Evolutionary conservation across 176 grass and related monocot genomes (phyloP).

Genomic region (Miscanthus lutarioriparius): DNA sequence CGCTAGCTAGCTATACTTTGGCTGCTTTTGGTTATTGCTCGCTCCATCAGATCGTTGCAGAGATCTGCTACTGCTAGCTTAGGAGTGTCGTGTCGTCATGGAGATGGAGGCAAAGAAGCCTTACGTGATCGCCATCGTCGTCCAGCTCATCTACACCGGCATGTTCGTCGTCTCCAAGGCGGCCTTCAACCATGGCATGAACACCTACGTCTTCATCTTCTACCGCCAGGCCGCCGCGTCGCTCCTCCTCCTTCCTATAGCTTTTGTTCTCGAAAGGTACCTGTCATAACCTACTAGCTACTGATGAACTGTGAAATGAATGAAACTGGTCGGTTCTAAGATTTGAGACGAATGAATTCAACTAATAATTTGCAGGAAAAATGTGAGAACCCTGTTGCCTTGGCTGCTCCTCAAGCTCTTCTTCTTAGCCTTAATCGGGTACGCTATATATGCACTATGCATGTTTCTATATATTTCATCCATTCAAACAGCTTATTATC

Average conservation of each 20-base stretch:
- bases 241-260: conserved; percentile 44
- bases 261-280: conserved; percentile 39
- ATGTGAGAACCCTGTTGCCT: conserved; percentile 23
- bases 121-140: conserved; percentile 39
- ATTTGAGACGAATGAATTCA: neutral
- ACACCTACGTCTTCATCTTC: conserved; percentile 76
- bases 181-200: conserved; percentile 57
- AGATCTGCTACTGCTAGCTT: neutral
- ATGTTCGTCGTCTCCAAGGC: conserved; percentile 67
- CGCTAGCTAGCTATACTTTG: too few species aligned
- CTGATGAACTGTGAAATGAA: neutral
- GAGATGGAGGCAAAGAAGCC: neutral
- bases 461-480: neutral
- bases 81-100: neutral
- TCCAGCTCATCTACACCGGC: conserved; percentile 62
- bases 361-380: conserved; percentile 37
- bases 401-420: conserved; percentile 61
- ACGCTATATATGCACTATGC: neutral
- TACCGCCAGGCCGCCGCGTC: conserved; percentile 61
- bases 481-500: neutral
- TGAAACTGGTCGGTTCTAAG: neutral
- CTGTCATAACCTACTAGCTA: too few species aligned
- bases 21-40: too few species aligned
- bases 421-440: conserved; percentile 62
- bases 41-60: too few species aligned